Percentiles rank a stretch among this genome's conserved stretches.
Conservation (phyloP, 2,329 filamentous ascomycete species). For the Botryotinia convoluta region DNA sequence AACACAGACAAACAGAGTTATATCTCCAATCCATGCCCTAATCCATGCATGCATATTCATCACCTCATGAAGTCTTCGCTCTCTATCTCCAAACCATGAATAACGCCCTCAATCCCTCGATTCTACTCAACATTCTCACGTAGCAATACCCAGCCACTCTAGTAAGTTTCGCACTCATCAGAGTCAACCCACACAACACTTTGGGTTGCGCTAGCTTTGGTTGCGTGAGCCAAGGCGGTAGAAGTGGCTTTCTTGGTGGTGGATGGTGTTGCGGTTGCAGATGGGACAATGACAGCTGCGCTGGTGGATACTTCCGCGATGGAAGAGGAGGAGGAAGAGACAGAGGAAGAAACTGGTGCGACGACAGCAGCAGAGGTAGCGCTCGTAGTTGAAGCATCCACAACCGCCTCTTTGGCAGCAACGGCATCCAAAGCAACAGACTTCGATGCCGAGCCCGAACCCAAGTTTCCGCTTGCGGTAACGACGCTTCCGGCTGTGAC, state of each 20-base stretch:
- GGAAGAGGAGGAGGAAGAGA: neutral
- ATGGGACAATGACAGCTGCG: too few species aligned
- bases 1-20: neutral
- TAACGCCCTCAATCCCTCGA: neutral
- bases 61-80: neutral
- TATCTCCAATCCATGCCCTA: neutral
- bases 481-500: constrained; percentile 34
- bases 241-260: neutral
- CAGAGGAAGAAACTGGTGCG: neutral
- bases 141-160: neutral
- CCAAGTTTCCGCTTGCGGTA: constrained; percentile 34
- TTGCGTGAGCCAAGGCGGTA: neutral
- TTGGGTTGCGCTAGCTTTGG: neutral
- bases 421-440: neutral
- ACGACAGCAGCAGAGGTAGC: neutral
- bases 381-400: neutral
- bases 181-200: neutral
- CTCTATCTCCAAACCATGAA: neutral
- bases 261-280: neutral
- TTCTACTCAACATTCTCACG: too few species aligned
- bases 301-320: too few species aligned
- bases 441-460: neutral
- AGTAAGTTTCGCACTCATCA: neutral
- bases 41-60: neutral
- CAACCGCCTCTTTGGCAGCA: too few species aligned